A percentile compares a stretch with the other conserved stretches of the same genome.
Evolutionary conservation across 495 filamentous ascomycete species (phyloP).

Genomic region (Penicillium chermesinum): DNA sequence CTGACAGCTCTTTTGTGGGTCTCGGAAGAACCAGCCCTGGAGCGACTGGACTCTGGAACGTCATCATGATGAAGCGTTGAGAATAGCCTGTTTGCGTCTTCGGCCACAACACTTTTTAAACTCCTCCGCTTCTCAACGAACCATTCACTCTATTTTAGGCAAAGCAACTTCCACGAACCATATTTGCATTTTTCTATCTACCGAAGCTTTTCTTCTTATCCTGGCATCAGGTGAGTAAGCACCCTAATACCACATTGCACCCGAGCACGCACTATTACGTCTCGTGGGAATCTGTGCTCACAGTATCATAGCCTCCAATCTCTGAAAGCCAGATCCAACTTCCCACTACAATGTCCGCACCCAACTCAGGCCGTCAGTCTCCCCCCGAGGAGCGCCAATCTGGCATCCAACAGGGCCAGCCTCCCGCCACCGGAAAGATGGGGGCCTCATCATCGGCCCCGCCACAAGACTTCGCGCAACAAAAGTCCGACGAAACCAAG

Average conservation of each 20-base stretch:
- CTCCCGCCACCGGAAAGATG: conserved; percentile 54
- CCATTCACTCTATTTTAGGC: too few species aligned
- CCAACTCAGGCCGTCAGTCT: conserved; percentile 67
- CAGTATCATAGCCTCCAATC: not conserved
- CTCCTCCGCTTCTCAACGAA: not conserved
- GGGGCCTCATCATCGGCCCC: conserved; percentile 24
- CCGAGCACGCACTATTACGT: too few species aligned
- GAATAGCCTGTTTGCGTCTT: not conserved
- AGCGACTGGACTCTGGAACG: not conserved
- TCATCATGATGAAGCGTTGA: conserved; percentile 1
- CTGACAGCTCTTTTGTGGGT: not conserved
- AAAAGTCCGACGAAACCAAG: conserved; percentile 35
- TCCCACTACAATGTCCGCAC: conserved; percentile 38
- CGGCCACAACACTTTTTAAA: not conserved
- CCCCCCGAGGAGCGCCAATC: conserved; percentile 67
- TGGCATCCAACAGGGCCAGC: conserved; percentile 57
- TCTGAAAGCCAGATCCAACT: conserved; percentile 3
- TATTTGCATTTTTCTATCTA: too few species aligned
- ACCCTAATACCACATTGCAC: too few species aligned
- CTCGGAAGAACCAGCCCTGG: not conserved
- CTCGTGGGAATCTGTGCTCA: too few species aligned
- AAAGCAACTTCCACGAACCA: too few species aligned
- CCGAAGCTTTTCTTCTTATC: too few species aligned
- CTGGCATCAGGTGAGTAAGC: too few species aligned
- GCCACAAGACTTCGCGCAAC: conserved; percentile 30